Evolutionary conservation across 306 rosid species (phyloP), one percentile per base, ranked within the genome.

Genomic region (Quercus robur): DNA sequence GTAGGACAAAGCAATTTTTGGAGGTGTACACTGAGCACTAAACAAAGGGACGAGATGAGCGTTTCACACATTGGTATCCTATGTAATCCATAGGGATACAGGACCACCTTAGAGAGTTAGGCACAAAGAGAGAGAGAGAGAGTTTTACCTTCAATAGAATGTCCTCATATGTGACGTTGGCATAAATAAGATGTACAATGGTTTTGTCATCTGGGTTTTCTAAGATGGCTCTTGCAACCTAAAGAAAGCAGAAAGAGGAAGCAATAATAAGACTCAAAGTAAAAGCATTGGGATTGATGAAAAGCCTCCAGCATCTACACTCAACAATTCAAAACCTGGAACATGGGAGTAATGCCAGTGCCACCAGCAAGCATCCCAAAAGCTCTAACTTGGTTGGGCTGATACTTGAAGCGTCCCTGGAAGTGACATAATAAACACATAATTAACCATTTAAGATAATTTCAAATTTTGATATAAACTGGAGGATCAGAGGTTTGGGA

Each of bases 321-420:
- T 62, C 33, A 38, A 30, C 8, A 66, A 31, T 23, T 44, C 10
- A 2, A 61, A 81, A 90, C 97, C 97, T 93, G 97, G 84, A 89
- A 91, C 97, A 93, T 93, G 26, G 97, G 96, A 75, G 97, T 93
- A 20, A 91, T 89, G 74, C 97, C 97, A 35, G 96, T 80, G 30
- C 96, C 96, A 69, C 97, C 97, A n/a, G 97, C 96, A 75, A 93
- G 74, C 97, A 93, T 91, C 80, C 97, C 97, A 51, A 85, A 84
- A 25, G 91, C 91, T 76, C 83, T 72, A 61, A 85, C 91, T 85
- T 86, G 94, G 59, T 90, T 90, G 74, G 89, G 85, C 62, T 85
- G 85, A 79, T 93, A 93, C 77, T 90, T 91, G 82, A 91, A 93
- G 6, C 92, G 92, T 51, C 97, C 97, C 97, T 93, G 31, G 69